Conservation (phyloP, 176 grass and related monocot genomes). For the Carex cristatella region DNA sequence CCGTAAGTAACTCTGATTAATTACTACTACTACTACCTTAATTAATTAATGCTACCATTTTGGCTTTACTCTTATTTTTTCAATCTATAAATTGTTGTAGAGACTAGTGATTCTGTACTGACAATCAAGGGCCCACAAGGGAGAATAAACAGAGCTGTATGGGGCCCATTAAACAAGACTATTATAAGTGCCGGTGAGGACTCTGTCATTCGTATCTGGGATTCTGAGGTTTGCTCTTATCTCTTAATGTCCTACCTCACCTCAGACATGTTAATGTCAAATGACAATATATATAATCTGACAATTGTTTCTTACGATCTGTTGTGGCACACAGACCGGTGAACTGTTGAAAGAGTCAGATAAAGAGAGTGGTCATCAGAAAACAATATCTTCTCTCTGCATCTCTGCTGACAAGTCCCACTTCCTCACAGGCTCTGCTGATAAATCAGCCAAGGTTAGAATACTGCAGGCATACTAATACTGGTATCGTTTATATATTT, state of each 20-base stretch:
- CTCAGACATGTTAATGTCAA: background rate
- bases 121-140: conserved; percentile 70
- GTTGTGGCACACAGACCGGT: conserved; percentile 49
- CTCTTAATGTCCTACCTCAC: background rate
- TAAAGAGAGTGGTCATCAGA: conserved; percentile 65
- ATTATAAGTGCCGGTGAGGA: conserved; percentile 91
- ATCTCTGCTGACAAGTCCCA: conserved; percentile 63
- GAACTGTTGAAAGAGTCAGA: conserved; percentile 65
- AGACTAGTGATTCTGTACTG: conserved; percentile 57
- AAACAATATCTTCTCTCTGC: conserved; percentile 58
- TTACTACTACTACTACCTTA: too few relatives aligned
- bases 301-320: background rate
- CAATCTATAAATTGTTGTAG: conserved; percentile 34
- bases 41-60: too few relatives aligned
- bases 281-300: background rate
- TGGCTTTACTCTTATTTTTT: background rate
- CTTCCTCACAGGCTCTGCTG: conserved; percentile 66
- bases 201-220: conserved; percentile 76
- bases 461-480: too few relatives aligned
- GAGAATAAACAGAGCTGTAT: conserved; percentile 88
- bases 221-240: conserved; percentile 52
- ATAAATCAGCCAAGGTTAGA: conserved; percentile 84
- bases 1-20: conserved; percentile 32
- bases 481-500: too few relatives aligned
- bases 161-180: conserved; percentile 85